Base-by-base conservation (phyloP, 441 rosid genomes). In the Omphalea diandra region DNA sequence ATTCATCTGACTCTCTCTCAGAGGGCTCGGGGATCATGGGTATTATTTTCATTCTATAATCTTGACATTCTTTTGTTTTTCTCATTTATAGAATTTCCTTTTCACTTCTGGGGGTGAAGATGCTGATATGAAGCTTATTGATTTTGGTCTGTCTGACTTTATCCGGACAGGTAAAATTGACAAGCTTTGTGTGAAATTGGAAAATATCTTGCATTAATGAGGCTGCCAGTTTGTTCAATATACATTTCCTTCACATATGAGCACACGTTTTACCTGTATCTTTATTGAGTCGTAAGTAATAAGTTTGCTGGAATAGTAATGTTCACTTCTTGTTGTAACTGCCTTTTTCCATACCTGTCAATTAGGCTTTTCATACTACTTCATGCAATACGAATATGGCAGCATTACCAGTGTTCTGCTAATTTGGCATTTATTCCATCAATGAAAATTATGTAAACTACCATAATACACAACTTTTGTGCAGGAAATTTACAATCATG, bases 141-240 rank as follows among this genome's bases (percentile, higher is more conserved):
- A 93, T 76, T 94, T 94, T 76, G 97, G 97, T 63, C 96, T 93
- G 69, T 93, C 98, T 15, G 98, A 91, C 79, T 93, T 91, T 76
- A 75, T 87, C 73, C 86, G 82, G 76, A 90, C 97, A 75, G 98
- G 98, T 94, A 83, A 69, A 49, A 24, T 44, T 73, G 46, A 67
- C 24, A 31, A 69, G n/a, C 29, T 65, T 9, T 38, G 64, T 32
- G 41, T 20, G 26, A 36, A 46, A 27, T 33, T 11, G 60, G 9
- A 29, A 36, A 26, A 11, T 70, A 43, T 59, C 57, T 69, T 33
- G 61, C 54, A 43, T n/a, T 40, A 61, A 5, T 43, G 11, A 29
- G 52, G n/a, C 53, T 60, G 32, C 54, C 17, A 5, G 12, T 58
- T 40, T 5, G 44, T 49, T 50, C 26, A 27, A 6, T 54, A 49